Base-by-base conservation (phyloP, 768 basidiomycete genomes). In the Xerocomellus amylosporus region DNA sequence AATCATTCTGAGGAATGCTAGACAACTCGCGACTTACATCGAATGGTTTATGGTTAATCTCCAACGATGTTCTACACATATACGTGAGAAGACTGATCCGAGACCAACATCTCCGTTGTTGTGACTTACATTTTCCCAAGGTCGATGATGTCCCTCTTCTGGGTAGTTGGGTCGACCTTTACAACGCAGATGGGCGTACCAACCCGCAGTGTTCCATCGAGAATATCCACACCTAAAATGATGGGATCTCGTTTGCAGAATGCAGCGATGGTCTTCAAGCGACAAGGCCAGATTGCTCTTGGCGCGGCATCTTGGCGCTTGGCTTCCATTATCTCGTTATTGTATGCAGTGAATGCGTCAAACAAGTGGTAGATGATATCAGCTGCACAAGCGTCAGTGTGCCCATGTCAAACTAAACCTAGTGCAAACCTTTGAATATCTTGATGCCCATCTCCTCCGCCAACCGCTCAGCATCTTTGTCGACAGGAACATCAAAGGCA, bases 331-430 rank as follows among this genome's bases (percentile, higher is more conserved):
- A 98, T 93, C 73, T 93, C 90, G 55, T 81, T 80, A 67, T 96
- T 96, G 73, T 98, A 98, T 2, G 86, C 90, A 40, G 86, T 97
- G 77, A 98, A 98, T 15, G 93, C 84, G 67, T 98, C 95, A 68
- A 98, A 98, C 42, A 99, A 75, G 70, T 98, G 96, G 72, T 99
- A 99, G 63, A 99, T 98, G 69, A 98, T 98, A 71, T 97, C 94
- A 58, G 96, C 96, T 98, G 69, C 26, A 58, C 2, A 8, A 10
- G 8, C 8, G 37, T 54, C 14, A 60, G 58, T 31, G n/a, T 24
- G 30, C 30, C 4, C 15, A 30, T n/a, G 28, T 39, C 9, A 45
- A 48, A 26, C 2, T 28, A n/a, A 17, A 31, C 20, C 14, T n/a
- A n/a, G 17, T 8, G 36, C 55, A 42, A 56, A 95, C 96, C 95